Evolutionary conservation across 108 stramenopile genomes (phyloP).

Genomic region (Cyclostephanos invisitatus): DNA sequence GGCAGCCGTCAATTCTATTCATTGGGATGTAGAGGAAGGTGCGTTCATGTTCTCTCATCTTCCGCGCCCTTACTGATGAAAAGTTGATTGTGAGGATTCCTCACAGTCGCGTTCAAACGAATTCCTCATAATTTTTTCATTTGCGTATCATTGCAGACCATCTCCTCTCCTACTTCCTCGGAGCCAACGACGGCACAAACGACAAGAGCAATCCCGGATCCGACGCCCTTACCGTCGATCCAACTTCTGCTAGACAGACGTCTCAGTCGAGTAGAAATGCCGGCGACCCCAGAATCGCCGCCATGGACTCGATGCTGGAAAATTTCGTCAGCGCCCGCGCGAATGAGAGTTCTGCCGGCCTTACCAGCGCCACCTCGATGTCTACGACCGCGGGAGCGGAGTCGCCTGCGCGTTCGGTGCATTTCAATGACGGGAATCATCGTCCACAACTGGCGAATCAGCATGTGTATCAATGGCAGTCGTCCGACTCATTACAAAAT

Average conservation of each 20-base stretch:
- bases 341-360: background rate
- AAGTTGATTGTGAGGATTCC: background rate
- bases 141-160: slow-evolving; percentile 46
- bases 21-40: slow-evolving; percentile 48
- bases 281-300: background rate
- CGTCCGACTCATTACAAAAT: slow-evolving; percentile 5
- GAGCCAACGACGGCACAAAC: slow-evolving; percentile 22
- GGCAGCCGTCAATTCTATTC: slow-evolving; percentile 35
- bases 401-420: slow-evolving; percentile 4
- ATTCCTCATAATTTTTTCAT: background rate
- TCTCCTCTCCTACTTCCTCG: slow-evolving; percentile 77
- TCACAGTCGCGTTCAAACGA: background rate
- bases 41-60: background rate
- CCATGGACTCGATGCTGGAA: background rate
- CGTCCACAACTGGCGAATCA: background rate
- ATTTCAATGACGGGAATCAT: background rate
- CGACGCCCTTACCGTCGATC: background rate
- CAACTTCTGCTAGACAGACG: background rate
- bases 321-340: slow-evolving; percentile 5
- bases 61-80: background rate
- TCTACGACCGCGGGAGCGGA: background rate
- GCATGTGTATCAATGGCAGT: slow-evolving; percentile 7
- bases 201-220: background rate
- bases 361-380: background rate
- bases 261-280: background rate